Percentiles rank a stretch among this genome's conserved stretches.
Evolutionary conservation across 169 alveolate species (phyloP).

Genomic region (Plasmodium malariae): DNA sequence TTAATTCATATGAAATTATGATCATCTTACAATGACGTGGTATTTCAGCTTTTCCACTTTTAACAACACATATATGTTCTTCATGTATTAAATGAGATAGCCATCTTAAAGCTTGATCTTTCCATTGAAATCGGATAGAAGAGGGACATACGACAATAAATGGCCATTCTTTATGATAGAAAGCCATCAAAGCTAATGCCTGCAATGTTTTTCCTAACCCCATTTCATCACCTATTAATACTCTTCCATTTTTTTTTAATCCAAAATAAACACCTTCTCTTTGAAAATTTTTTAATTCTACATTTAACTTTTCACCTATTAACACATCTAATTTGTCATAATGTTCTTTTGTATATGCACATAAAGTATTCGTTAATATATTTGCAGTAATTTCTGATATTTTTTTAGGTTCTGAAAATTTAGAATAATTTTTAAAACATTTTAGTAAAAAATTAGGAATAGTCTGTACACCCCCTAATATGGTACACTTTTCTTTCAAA

Average conservation of each 20-base stretch:
- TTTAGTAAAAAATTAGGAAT: conserved; percentile 83
- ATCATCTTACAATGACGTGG: conserved; percentile 61
- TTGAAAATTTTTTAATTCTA: conserved; percentile 91
- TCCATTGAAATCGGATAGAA: conserved; percentile 94
- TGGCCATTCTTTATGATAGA: conserved; percentile 96
- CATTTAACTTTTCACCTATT: conserved; percentile 82
- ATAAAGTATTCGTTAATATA: conserved; percentile 62
- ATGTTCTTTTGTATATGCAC: conserved; percentile 77
- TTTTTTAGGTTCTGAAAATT: conserved; percentile 72
- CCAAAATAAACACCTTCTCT: conserved; percentile 96
- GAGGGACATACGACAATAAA: conserved; percentile 96
- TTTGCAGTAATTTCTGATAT: conserved; percentile 80
- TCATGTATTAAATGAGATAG: conserved; percentile 86
- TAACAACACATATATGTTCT: conserved; percentile 80
- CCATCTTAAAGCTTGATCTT: conserved; percentile 95
- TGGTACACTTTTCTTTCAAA: conserved; percentile 72
- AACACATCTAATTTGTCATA: conserved; percentile 50
- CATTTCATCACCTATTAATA: conserved; percentile 98
- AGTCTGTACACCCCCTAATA: conserved; percentile 78
- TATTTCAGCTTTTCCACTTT: conserved; percentile 78
- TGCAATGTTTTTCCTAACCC: conserved; percentile 99
- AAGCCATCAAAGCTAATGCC: conserved; percentile 95
- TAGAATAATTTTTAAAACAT: conserved; percentile 76
- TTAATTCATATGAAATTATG: conserved; percentile 88
- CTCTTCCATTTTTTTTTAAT: conserved; percentile 93